Base-by-base conservation (phyloP, 169 alveolate genomes). In the Plasmodium inui region DNA sequence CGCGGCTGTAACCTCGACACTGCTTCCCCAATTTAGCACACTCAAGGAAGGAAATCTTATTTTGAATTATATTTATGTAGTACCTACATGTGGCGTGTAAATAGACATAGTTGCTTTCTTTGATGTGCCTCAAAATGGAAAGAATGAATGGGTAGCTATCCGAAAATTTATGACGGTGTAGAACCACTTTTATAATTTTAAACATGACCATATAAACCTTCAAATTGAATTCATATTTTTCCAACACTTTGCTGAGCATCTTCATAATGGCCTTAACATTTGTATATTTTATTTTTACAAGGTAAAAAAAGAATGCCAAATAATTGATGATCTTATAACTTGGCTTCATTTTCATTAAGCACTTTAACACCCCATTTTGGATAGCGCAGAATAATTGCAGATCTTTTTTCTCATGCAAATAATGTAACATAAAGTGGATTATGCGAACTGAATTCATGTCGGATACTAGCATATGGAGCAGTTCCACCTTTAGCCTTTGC, bases 341-440 rank as follows among this genome's bases (percentile, higher is more conserved):
- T 55, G 86, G 86, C 12, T 57, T 50, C 70, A 88, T 34, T 12
- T 74, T 76, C 30, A 67, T 6, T 78, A 88, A 22, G 22, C 55
- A 57, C 2, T 32, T 41, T 50, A 88, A 78, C 70, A 88, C 81
- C 26, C 28, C 80, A 57, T 78, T 88, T 57, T 88, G 78, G 17
- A 88, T 32, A 78, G 81, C 79, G 32, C 73, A 34, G 70, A 88
- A 88, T 78, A 88, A 57, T 70, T 53, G 8, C 8, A 88, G 12
- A 53, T 88, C 94, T 28, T 88, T 76, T 55, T 88, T 88, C 34
- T 53, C 30, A 67, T 88, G 71, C 67, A 88, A 88, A 28, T 78
- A 88, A 10, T 78, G 46, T 12, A 88, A 12, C 34, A 88, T 22
- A 79, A 88, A 78, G 12, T 53, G 71, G 30, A 88, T 34, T 19